Evolutionary conservation across 352 stramenopile genomes (phyloP).

Genomic region (Pythium pyrilobum): DNA sequence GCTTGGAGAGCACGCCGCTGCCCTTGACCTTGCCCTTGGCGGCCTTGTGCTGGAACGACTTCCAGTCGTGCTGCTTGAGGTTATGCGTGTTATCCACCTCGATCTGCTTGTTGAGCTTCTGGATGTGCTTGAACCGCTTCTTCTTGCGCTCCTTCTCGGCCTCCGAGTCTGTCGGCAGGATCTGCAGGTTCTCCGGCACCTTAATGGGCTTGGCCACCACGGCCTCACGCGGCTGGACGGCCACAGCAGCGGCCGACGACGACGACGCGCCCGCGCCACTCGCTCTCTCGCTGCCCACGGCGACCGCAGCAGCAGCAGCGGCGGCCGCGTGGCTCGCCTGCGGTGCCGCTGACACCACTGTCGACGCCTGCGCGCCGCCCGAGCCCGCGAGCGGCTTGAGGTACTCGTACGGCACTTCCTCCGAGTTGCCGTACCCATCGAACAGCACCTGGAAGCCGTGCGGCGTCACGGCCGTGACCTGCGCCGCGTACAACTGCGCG

Average conservation of each 20-base stretch:
- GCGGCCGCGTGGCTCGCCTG: background rate
- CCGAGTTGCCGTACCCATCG: constrained; percentile 84
- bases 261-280: background rate
- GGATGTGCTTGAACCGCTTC: constrained; percentile 77
- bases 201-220: constrained; percentile 68
- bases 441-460: constrained; percentile 86
- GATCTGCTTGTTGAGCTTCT: constrained; percentile 85
- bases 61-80: constrained; percentile 81
- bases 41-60: constrained; percentile 80
- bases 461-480: constrained; percentile 54
- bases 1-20: constrained; percentile 69
- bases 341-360: background rate
- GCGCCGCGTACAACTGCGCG: constrained; percentile 64
- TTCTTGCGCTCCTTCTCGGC: constrained; percentile 84
- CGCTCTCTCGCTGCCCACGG: background rate
- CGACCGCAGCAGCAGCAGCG: background rate
- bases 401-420: constrained; percentile 90
- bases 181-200: constrained; percentile 83
- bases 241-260: constrained; percentile 3
- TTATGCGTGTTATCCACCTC: constrained; percentile 81
- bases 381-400: constrained; percentile 25
- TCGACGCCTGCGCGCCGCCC: background rate
- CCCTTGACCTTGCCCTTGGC: constrained; percentile 67
- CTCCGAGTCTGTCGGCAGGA: constrained; percentile 78
- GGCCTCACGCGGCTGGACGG: constrained; percentile 20